A percentile compares a stretch with the other conserved stretches of the same genome.
Evolutionary conservation across 2,329 filamentous ascomycete genomes (phyloP).

Genomic region (Talaromyces marneffei): DNA sequence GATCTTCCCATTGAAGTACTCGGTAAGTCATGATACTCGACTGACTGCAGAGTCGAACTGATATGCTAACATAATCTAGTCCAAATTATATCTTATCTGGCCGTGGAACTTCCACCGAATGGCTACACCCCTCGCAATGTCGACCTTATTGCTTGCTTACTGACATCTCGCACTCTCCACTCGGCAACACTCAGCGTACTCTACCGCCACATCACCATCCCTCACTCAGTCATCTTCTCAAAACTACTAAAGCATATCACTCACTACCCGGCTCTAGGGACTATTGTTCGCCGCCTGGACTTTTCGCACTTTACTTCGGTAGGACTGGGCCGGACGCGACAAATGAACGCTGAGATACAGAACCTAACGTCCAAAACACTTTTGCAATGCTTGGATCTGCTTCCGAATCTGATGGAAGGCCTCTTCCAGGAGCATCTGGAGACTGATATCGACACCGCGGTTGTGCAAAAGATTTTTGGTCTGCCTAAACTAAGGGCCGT

Average conservation of each 20-base stretch:
- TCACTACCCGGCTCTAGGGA: slow-evolving; percentile 62
- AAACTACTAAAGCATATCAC: slow-evolving; percentile 69
- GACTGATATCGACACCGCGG: slow-evolving; percentile 62
- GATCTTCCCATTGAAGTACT: slow-evolving; percentile 64
- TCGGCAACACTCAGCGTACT: slow-evolving; percentile 67
- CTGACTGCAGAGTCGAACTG: neutral
- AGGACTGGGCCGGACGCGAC: slow-evolving; percentile 67
- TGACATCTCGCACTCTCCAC: slow-evolving; percentile 71
- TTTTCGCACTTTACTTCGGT: slow-evolving; percentile 82
- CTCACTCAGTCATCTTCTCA: slow-evolving; percentile 75
- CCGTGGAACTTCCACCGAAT: slow-evolving; percentile 68
- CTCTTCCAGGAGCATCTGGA: slow-evolving; percentile 76
- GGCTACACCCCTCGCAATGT: slow-evolving; percentile 70
- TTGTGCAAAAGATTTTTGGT: slow-evolving; percentile 65
- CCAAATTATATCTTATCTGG: slow-evolving; percentile 67
- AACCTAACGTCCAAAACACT: slow-evolving; percentile 72
- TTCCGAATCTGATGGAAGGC: slow-evolving; percentile 70
- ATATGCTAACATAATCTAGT: slow-evolving; percentile 41
- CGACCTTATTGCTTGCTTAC: slow-evolving; percentile 68
- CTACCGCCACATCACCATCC: slow-evolving; percentile 74
- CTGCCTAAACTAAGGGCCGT: slow-evolving; percentile 60
- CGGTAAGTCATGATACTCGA: slow-evolving; percentile 48
- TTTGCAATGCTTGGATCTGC: slow-evolving; percentile 63
- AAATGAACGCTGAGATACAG: slow-evolving; percentile 67
- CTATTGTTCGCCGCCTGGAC: slow-evolving; percentile 70